Base-by-base conservation (phyloP, 306 rosid species). In the Vigna hirtella region DNA sequence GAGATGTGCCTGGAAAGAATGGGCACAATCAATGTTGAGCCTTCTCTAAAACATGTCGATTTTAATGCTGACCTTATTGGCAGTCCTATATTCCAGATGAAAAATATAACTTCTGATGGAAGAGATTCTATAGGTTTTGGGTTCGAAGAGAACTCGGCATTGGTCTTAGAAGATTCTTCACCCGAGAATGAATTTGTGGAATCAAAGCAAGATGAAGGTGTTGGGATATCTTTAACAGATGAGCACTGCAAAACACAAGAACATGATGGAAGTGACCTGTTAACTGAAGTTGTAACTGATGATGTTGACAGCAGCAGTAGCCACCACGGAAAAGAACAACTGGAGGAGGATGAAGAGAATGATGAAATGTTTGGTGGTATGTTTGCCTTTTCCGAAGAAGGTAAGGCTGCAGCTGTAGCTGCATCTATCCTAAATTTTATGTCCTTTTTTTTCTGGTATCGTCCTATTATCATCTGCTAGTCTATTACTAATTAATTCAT, bases 331-430 rank as follows among this genome's bases (percentile, higher is more conserved):
- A 82, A 57, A 75, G 83, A 80, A 64, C 86, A 88, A 68, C 73
- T 73, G 2, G 87, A 84, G 26, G 88, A 84, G 20, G 86, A 73
- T 2, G 88, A 47, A 56, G 91, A 83, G 69, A 72, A 89, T 67
- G 88, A 83, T 11, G 94, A 89, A 57, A 78, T 89, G 81, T 74
- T 89, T 52, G 91, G 97, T 62, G 93, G 77, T 81, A 72, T 91
- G 40, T 89, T 93, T 75, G 55, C 77, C 74, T 89, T 89, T 81
- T 91, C 88, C 9, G 89, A 91, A 66, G 80, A 87, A 88, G 94
- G 97, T 91, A 42, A 57, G 64, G 8, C 67, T 72, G 83, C 50
- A 15, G 51, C 83, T 75, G 81, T 45, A 15, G 57, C 83, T 69
- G 77, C 74, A 61, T 49, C 77, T 34, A 14, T 65, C 55, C 34